Evolutionary conservation across 768 basidiomycete genomes (phyloP), one percentile per base, ranked within the genome.

Genomic region (Termitomyces eurrhizus): DNA sequence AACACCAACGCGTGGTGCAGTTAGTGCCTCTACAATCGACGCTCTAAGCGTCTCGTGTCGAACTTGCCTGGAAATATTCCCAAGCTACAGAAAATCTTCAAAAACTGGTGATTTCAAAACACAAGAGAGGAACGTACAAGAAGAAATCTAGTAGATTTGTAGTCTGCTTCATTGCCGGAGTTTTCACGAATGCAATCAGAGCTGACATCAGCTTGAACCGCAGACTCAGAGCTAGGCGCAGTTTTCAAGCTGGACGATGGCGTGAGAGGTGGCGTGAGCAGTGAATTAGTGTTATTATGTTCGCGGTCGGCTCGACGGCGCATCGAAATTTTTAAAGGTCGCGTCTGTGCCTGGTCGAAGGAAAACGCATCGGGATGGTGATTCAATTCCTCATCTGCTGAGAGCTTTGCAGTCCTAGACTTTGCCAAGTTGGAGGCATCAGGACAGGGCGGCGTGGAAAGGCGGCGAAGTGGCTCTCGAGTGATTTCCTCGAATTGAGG

Each of bases 221-320:
- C 57, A 8, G 73, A 73, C 13, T 76, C 77, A 18, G 67, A 60
- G 60, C 76, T 78, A 36, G 69, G 69, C 2, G 71, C 69, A 2
- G 79, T 78, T 56, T 71, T 70, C 49, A 80, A 72, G 61, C 79
- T 80, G 13, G 85, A 87, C 1, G 88, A 85, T 0, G 88, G 88
- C 1, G 88, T 89, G 48, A 90, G 78, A 12, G 88, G 89, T 37
- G 88, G 88, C 0, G 88, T 89, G 56, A 88, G 76, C 46, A 86
- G 75, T 26, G 73, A 64, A 61, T 73, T 69, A 1, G 71, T 68
- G 56, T 74, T 69, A 1, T 71, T 67, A 42, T 71, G 68, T 36
- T 79, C 75, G 53, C 70, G 73, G 60, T 76, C 75, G 29, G 70
- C 68, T 32, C 73, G 72, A 53, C 72, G 73, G 35, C 73, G 73